Base-by-base conservation (phyloP, 148 eudicot genomes). In the Camellia lanceoleosa region DNA sequence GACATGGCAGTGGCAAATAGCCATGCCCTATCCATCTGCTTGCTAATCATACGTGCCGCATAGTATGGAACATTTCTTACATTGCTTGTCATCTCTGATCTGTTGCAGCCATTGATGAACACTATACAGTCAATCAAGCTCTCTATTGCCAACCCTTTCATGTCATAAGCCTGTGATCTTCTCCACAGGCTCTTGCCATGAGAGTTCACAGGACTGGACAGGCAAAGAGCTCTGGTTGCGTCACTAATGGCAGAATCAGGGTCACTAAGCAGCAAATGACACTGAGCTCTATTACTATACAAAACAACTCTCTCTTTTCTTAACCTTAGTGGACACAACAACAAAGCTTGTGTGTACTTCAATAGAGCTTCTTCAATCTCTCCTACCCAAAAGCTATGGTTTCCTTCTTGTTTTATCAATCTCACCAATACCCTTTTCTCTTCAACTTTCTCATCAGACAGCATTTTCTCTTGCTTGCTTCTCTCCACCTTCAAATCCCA, bases 91-190 rank as follows among this genome's bases (percentile, higher is more conserved):
- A 54, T 78, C 15, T 71, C 18, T 8, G 76, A 68, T 47, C 54
- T 30, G 38, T 84, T 78, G 65, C 79, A 70, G 30, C 85, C 76
- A 81, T 87, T 88, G 14, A 90, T 82, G 87, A 87, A 90, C 86
- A 86, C 80, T 55, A 94, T 72, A 68, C 98, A 94, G 52, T 94
- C 98, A 90, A 91, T 87, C 75, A 92, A 88, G 78, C 98, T 92
- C 84, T 92, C 94, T 79, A 82, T 89, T 23, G 91, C 90, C 79
- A 92, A 82, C 18, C 94, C 94, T 73, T 89, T 85, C 86, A 88
- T 87, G 77, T 94, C 96, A 84, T 92, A 94, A 66, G 98, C 98
- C 82, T 92, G 96, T 74, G 96, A 89, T 78, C 98, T 88, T 54
- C 92, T 89, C 98, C 98, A 94, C 4, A 92, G 87, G 79, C 98